A percentile compares a stretch with the other conserved stretches of the same genome.
Evolutionary conservation across 83 land plant species (phyloP).

Genomic region (Thuja plicata): DNA sequence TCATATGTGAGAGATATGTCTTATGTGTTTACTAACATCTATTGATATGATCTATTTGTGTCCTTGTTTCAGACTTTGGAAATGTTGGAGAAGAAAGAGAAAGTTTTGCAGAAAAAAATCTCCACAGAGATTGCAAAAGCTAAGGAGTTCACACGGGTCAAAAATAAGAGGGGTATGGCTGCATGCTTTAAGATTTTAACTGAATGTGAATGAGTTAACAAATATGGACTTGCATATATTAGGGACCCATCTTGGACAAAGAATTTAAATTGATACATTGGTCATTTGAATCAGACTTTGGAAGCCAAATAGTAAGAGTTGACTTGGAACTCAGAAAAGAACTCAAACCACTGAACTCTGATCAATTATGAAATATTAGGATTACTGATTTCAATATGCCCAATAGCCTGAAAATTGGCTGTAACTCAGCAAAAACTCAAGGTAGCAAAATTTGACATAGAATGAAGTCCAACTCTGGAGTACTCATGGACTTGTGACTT

Average conservation of each 20-base stretch:
- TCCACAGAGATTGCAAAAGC: constrained; percentile 44
- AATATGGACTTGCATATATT: background rate
- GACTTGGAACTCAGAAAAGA: background rate
- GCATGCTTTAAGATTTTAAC: background rate
- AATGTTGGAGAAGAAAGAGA: constrained; percentile 64
- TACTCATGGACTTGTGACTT: background rate
- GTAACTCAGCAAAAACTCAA: too few species aligned
- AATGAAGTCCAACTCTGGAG: background rate
- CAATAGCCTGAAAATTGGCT: too few species aligned
- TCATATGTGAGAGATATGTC: background rate
- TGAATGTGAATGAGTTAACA: background rate
- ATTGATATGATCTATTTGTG: background rate
- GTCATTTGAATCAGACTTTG: background rate
- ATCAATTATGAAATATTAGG: background rate
- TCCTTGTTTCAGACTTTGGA: constrained; percentile 44
- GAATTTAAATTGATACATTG: background rate
- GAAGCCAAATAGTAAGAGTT: background rate
- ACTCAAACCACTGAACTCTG: background rate
- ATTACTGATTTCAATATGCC: too few species aligned
- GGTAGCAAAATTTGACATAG: too few species aligned
- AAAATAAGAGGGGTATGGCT: constrained; percentile 48
- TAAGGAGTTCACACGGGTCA: constrained; percentile 32
- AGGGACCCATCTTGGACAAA: background rate
- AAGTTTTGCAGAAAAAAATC: constrained; percentile 40
- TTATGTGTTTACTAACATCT: background rate